Base-by-base conservation (phyloP, 2,329 filamentous ascomycete species). In the Monosporascus cannonballus region DNA sequence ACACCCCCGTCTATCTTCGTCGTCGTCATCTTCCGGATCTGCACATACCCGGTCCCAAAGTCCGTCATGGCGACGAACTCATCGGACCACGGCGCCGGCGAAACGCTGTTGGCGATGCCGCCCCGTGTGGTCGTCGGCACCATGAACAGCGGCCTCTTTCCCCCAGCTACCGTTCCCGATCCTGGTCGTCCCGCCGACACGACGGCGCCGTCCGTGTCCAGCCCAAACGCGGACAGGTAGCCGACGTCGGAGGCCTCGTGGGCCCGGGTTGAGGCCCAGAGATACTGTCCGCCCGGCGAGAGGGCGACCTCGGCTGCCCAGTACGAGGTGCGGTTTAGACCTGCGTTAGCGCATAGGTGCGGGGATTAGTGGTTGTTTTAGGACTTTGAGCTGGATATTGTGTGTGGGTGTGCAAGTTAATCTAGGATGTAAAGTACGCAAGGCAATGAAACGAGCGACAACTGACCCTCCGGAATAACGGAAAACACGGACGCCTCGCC, bases 241-340 rank as follows among this genome's bases (percentile, higher is more conserved):
- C 60, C 59, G 22, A 47, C 25, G 9, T 48, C 41, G 6, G 24
- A 25, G 18, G 50, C 51, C 20, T 15, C 3, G 25, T 51, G 49
- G 17, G 54, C 56, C 5, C 56, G 54, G 1, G 53, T 51, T 2
- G 59, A 60, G 11, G 55, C 59, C 58, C 58, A 63, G 20, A 64
- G 52, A 20, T 58, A 63, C 25, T 53, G 34, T 6, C 45, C 37
- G n/a, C 48, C 48, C 1, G 44, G 42, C 3, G 61, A 63, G 9
- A 64, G 54, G 49, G 57, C 54, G 14, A 61, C 59, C 51, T 58
- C 59, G 14, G 59, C 58, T 0, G 55, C 55, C 58, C 58, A 61
- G 53, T 59, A 61, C 9, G 48, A n/a, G 11, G 37, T 48, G 15
- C 20, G 50, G 41, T 55, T 51, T 1, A 49, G n/a, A 36, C 51